Evolutionary conservation across 352 stramenopile species (phyloP), one percentile per base, ranked within the genome.

Genomic region (Globisporangium lucens): DNA sequence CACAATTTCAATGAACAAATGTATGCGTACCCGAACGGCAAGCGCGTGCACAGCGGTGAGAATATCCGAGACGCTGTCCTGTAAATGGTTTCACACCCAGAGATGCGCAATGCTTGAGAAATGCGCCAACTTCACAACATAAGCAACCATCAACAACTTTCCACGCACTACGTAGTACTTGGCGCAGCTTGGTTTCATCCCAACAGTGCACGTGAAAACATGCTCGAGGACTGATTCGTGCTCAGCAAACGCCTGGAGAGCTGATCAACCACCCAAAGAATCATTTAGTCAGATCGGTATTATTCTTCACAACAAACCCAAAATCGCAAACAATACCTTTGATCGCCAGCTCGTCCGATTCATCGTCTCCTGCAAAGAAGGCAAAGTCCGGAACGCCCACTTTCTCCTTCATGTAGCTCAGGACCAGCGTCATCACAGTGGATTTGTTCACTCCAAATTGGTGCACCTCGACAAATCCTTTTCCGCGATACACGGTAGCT

Each of bases 161-260:
- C 1, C 6, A 73, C 77, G 43, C 69, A 91, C 83, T 64, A 99
- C 78, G 71, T 98, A 99, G 68, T 85, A 97, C 47, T 97, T 89
- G n/a, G 98, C 98, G 51, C 85, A 87, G 71, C 91, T 98, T 1
- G 97, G 97, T 71, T 99, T 99, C 80, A 98, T 98, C 1, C 97
- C 97, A 3, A 99, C 95, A 0, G 97, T 99, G 67, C 90, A 97
- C 0, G 97, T 99, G 64, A 98, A 91, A 6, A 95, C 77, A 63
- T 96, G 70, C 61, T 84, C 63, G 2, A 83, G 47, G 24, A 66
- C 51, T 3, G 70, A 57, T 5, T 87, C 75, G 4, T 71, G 60
- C 22, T 80, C 75, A 0, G 76, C 74, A 55, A 83, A 80, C 27
- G 73, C 30, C 24, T 85, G 73, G 1, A 92, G 69, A 56, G 79